Evolutionary conservation across 106 monocot genomes (phyloP).

Genomic region (Dioscorea zingiberensis): DNA sequence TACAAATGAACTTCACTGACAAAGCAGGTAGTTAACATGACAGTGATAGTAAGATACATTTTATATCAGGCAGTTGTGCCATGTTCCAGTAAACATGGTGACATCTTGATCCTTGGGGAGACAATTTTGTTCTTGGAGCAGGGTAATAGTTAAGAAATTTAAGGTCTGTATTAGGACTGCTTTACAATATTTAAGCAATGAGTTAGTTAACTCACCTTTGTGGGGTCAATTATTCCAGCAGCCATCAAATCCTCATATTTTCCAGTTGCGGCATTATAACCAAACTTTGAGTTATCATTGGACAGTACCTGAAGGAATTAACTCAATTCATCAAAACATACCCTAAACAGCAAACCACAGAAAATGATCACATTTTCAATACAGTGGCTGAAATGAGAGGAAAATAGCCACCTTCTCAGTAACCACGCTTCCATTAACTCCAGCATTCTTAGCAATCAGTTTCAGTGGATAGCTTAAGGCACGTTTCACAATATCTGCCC

Average conservation of each 20-base stretch:
- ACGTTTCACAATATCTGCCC: slow-evolving; percentile 63
- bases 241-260: slow-evolving; percentile 93
- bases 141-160: too few relatives aligned
- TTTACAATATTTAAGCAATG: too few relatives aligned
- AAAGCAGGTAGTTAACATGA: too few relatives aligned
- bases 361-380: too few relatives aligned
- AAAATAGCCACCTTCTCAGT: slow-evolving; percentile 43
- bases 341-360: not conserved
- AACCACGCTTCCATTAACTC: slow-evolving; percentile 74
- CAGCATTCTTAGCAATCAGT: slow-evolving; percentile 80
- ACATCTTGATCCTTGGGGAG: too few relatives aligned
- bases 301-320: slow-evolving; percentile 48
- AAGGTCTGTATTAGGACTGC: too few relatives aligned
- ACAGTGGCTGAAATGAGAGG: too few relatives aligned
- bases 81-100: too few relatives aligned
- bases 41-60: too few relatives aligned
- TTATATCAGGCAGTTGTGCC: too few relatives aligned
- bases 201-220: slow-evolving; percentile 42
- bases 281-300: slow-evolving; percentile 63
- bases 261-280: slow-evolving; percentile 96
- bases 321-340: not conserved
- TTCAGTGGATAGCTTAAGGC: slow-evolving; percentile 67
- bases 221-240: slow-evolving; percentile 95
- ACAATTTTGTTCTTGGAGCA: too few relatives aligned
- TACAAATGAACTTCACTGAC: too few relatives aligned